A percentile compares a stretch with the other conserved stretches of the same genome.
Conservation (phyloP, 352 stramenopile genomes). For the Pythium diclinum region DNA sequence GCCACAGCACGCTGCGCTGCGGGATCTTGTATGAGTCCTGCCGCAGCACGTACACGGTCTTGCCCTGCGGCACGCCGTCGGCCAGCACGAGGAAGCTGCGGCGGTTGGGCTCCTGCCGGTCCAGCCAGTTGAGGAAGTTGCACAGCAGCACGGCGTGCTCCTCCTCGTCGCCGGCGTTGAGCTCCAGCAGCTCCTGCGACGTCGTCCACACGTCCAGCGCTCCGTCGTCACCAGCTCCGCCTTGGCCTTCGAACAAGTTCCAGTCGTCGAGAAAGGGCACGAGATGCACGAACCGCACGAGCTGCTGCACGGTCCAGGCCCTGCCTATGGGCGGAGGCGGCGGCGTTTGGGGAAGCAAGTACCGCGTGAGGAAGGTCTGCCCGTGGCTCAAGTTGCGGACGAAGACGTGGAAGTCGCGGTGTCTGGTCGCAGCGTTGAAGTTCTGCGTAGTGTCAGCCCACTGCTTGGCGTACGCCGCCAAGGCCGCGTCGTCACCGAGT, state of each 20-base stretch:
- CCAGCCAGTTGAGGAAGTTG: constrained; percentile 90
- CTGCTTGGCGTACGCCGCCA: constrained; percentile 38
- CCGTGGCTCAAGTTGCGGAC: constrained; percentile 68
- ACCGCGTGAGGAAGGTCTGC: constrained; percentile 66
- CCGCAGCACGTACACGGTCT: constrained; percentile 86
- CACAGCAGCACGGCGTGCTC: constrained; percentile 92
- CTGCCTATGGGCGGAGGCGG: constrained; percentile 27
- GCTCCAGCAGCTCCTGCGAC: constrained; percentile 88
- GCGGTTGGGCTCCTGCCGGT: constrained; percentile 36
- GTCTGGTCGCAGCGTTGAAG: constrained; percentile 24
- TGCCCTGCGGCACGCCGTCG: constrained; percentile 74
- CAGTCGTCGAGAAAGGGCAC: constrained; percentile 92
- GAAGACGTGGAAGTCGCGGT: constrained; percentile 68
- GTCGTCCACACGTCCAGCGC: constrained; percentile 87
- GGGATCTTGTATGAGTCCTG: constrained; percentile 49
- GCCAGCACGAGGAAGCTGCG: constrained; percentile 88
- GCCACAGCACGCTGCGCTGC: constrained; percentile 76
- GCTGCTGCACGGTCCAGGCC: constrained; percentile 24
- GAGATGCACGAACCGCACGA: constrained; percentile 89
- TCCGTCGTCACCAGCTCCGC: constrained; percentile 26
- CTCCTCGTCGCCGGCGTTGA: constrained; percentile 85
- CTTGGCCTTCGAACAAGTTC: constrained; percentile 52
- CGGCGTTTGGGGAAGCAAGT: constrained; percentile 68
- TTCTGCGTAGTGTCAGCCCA: constrained; percentile 28
- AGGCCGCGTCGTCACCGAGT: constrained; percentile 6